Evolutionary conservation across 1,284 basidiomycete genomes (phyloP).

Genomic region (Grifola frondosa): DNA sequence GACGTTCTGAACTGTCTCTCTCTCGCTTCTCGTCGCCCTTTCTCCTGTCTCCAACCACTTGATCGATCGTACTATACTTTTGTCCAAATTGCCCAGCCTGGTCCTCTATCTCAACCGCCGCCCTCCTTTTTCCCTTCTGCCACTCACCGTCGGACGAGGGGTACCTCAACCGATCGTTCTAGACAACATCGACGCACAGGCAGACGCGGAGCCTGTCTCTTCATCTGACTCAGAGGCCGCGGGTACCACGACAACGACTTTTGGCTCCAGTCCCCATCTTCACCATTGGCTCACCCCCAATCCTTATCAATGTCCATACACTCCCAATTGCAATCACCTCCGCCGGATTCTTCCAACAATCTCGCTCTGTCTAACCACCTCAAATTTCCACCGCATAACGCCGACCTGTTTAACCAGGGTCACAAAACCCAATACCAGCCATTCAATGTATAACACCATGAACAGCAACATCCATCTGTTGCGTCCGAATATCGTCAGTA

Average conservation of each 20-base stretch:
- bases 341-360: conserved; percentile 51
- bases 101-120: conserved; percentile 48
- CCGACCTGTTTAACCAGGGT: conserved; percentile 31
- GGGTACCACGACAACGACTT: conserved; percentile 38
- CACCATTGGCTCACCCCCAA: conserved; percentile 50
- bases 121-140: conserved; percentile 31
- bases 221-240: conserved; percentile 55
- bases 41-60: conserved; percentile 17
- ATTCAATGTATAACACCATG: conserved; percentile 49
- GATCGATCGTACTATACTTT: conserved; percentile 23
- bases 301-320: conserved; percentile 53
- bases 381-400: conserved; percentile 35
- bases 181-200: conserved; percentile 76
- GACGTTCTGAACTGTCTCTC: conserved; percentile 33
- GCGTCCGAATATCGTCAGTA: conserved; percentile 39
- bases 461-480: conserved; percentile 35
- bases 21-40: conserved; percentile 25
- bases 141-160: conserved; percentile 64
- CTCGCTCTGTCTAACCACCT: conserved; percentile 32
- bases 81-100: conserved; percentile 54
- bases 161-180: conserved; percentile 79
- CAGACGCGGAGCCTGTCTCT: conserved; percentile 68
- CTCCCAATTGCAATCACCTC: conserved; percentile 40
- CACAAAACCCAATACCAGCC: conserved; percentile 31
- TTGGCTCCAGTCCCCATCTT: conserved; percentile 50